Conservation (phyloP, 2,329 filamentous ascomycete species). For the Bipolaris sorokiniana region DNA sequence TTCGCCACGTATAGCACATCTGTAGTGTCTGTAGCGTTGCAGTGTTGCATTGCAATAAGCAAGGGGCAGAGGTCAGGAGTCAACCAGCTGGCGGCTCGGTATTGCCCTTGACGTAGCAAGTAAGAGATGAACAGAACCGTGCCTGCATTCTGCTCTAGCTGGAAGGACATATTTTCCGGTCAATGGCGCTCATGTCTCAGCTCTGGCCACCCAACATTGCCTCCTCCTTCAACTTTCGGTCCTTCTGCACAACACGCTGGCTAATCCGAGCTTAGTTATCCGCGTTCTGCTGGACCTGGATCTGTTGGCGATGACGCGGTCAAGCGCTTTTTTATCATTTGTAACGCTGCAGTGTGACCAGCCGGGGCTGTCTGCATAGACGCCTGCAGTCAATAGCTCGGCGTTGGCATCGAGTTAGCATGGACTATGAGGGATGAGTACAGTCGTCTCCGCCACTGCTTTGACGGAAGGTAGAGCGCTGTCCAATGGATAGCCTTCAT, state of each 20-base stretch:
- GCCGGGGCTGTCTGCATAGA: slow-evolving; percentile 3
- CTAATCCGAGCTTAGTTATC: slow-evolving; percentile 4
- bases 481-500: slow-evolving; percentile 8
- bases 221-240: slow-evolving; percentile 9
- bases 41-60: neutral
- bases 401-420: neutral
- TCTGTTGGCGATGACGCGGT: neutral
- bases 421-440: neutral
- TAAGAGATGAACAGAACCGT: slow-evolving; percentile 1
- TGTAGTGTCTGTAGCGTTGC: slow-evolving; percentile 3
- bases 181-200: slow-evolving; percentile 6
- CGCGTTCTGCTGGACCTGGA: neutral
- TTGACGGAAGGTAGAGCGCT: slow-evolving; percentile 5
- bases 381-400: slow-evolving; percentile 3
- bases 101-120: neutral
- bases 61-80: slow-evolving; percentile 1
- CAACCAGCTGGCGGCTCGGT: neutral
- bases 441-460: slow-evolving; percentile 4
- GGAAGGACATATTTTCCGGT: slow-evolving; percentile 6
- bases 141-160: neutral
- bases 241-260: slow-evolving; percentile 3
- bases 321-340: slow-evolving; percentile 2
- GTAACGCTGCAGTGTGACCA: slow-evolving; percentile 9
- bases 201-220: slow-evolving; percentile 1
- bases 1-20: neutral